Conservation (phyloP, 805 yeast genomes). For the Ogataea glucozyma region DNA sequence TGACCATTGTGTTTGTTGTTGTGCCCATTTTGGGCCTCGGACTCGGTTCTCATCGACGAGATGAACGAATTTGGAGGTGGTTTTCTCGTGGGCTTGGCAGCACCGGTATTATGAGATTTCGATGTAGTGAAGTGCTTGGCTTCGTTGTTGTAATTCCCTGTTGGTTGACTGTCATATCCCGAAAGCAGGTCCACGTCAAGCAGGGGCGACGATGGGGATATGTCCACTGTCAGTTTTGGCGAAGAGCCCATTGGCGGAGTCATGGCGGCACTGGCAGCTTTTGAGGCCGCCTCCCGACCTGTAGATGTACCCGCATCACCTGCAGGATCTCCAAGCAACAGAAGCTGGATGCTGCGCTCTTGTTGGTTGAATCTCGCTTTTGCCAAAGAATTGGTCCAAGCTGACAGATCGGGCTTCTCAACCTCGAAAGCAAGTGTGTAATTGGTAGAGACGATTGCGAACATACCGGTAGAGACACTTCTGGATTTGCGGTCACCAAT, state of each 20-base stretch:
- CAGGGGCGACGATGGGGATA: conserved; percentile 23
- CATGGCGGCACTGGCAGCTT: conserved; percentile 35
- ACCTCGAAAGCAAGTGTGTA: conserved; percentile 59
- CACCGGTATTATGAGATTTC: no score
- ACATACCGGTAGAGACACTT: conserved; percentile 45
- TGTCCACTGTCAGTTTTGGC: conserved; percentile 17
- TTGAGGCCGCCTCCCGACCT: conserved; percentile 39
- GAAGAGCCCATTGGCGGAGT: conserved; percentile 16
- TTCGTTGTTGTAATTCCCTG: not conserved
- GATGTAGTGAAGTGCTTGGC: no score
- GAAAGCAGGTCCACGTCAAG: conserved; percentile 15
- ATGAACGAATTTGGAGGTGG: conserved; percentile 21
- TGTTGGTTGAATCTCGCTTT: conserved; percentile 48
- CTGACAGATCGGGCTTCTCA: conserved; percentile 47
- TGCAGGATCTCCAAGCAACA: conserved; percentile 31
- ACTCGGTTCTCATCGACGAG: conserved; percentile 21
- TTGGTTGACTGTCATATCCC: conserved; percentile 6
- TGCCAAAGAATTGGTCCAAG: conserved; percentile 60
- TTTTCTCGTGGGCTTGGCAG: conserved; percentile 12
- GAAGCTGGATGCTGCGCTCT: conserved; percentile 40
- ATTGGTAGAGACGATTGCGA: conserved; percentile 58
- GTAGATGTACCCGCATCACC: conserved; percentile 33
- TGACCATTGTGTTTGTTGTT: not conserved
- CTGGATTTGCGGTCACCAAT: conserved; percentile 39
- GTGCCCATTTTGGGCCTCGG: conserved; percentile 10